These are phyloP conservation scores for Colletotrichum agaves DNA, from an alignment of 2,329 filamentous ascomycete genomes.

Conservation along the genomic window DNA sequence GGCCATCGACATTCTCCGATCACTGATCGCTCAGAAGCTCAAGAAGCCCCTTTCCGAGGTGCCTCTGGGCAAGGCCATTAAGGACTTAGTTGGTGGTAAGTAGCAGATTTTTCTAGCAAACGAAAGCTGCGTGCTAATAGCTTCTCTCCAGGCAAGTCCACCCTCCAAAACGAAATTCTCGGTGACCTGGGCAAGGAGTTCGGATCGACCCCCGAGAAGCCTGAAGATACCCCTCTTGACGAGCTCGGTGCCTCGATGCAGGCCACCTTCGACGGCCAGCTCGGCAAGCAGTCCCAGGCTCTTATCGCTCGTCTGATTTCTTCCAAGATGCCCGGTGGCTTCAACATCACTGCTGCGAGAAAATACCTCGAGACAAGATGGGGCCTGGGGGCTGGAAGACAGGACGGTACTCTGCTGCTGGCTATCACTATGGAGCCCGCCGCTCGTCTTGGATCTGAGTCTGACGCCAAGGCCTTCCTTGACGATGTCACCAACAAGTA, in stretches of 20 bases:
- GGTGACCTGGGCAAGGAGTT: constrained; percentile 99
- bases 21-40: constrained; percentile 94
- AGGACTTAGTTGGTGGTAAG: constrained; percentile 96
- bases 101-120: constrained; percentile 37
- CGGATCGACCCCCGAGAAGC: constrained; percentile 96
- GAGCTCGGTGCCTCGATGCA: constrained; percentile 97
- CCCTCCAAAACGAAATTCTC: constrained; percentile 97
- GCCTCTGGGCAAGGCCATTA: constrained; percentile 95
- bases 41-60: constrained; percentile 94
- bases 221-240: constrained; percentile 95
- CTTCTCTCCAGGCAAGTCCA: constrained; percentile 82
- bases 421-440: constrained; percentile 94
- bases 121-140: neutral
- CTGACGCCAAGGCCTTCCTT: constrained; percentile 91
- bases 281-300: constrained; percentile 95
- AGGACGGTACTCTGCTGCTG: constrained; percentile 89
- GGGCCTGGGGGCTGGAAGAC: constrained; percentile 86
- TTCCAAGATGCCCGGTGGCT: constrained; percentile 99
- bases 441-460: constrained; percentile 87
- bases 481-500: constrained; percentile 93
- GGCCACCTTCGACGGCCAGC: constrained; percentile 97
- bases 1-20: constrained; percentile 88
- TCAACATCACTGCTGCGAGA: constrained; percentile 95
- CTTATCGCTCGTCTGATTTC: constrained; percentile 95
- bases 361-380: constrained; percentile 96